Conservation (phyloP, 1,284 basidiomycete genomes). For the Agroathelia rolfsii region DNA sequence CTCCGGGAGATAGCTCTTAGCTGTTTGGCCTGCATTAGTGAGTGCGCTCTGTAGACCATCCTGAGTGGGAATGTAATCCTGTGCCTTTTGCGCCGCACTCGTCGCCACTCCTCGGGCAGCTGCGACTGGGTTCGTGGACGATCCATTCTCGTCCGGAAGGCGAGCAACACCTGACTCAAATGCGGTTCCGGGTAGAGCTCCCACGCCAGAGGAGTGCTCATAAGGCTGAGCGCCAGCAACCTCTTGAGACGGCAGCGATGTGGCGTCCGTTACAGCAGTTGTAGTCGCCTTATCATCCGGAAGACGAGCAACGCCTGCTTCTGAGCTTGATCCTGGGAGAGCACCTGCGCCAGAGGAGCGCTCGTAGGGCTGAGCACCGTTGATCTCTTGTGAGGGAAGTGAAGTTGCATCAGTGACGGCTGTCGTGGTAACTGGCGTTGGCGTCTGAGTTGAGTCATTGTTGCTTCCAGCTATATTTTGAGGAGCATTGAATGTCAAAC, state of each 20-base stretch:
- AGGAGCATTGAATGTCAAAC: too few relatives aligned
- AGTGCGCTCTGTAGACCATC: too few relatives aligned
- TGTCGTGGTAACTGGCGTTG: too few relatives aligned
- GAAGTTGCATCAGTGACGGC: neutral
- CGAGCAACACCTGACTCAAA: conserved; percentile 23
- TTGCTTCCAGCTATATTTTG: too few relatives aligned
- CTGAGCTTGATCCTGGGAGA: neutral
- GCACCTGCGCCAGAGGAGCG: conserved; percentile 1
- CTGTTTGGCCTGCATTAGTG: conserved; percentile 14
- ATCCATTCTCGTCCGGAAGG: conserved; percentile 23
- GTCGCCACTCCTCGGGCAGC: too few relatives aligned
- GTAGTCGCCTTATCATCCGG: conserved; percentile 1
- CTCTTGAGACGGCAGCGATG: conserved; percentile 19
- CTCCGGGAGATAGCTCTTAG: conserved; percentile 19
- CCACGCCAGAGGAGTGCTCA: conserved; percentile 19
- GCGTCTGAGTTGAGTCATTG: too few relatives aligned
- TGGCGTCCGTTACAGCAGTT: neutral
- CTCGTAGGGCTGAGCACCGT: neutral
- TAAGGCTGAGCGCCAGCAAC: conserved; percentile 17
- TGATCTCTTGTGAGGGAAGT: neutral
- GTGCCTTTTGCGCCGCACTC: too few relatives aligned
- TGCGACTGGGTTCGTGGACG: too few relatives aligned
- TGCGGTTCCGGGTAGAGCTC: conserved; percentile 20
- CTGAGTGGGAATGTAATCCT: too few relatives aligned
- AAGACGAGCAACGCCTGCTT: conserved; percentile 1